Evolutionary conservation across 371 early-diverging fungal genomes (phyloP).

Genomic region (Mucor saturninus): DNA sequence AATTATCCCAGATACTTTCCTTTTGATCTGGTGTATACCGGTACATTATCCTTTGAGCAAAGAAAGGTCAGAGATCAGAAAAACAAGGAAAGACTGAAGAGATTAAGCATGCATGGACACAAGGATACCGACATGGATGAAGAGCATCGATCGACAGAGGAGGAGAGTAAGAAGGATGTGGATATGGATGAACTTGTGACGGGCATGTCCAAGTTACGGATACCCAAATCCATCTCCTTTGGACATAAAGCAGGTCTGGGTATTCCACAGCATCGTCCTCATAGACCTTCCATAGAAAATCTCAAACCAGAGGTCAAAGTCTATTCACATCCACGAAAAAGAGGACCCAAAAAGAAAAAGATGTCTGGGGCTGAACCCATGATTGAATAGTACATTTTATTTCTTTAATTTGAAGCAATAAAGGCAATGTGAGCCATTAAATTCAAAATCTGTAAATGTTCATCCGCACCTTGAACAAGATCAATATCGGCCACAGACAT

Average conservation of each 20-base stretch:
- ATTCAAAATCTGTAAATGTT: conserved; percentile 81
- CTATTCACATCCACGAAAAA: conserved; percentile 6
- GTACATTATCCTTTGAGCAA: conserved; percentile 47
- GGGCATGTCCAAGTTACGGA: conserved; percentile 30
- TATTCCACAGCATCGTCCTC: conserved; percentile 4
- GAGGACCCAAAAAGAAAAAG: conserved; percentile 15
- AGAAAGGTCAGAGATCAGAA: conserved; percentile 23
- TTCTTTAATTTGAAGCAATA: conserved; percentile 33
- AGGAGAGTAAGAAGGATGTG: neutral
- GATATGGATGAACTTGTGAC: conserved; percentile 28
- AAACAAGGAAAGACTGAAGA: neutral
- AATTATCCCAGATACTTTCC: conserved; percentile 67
- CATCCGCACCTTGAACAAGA: conserved; percentile 89
- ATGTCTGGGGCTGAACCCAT: neutral
- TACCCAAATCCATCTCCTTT: conserved; percentile 47
- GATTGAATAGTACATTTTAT: conserved; percentile 10
- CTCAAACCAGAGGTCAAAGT: conserved; percentile 1
- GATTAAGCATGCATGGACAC: neutral
- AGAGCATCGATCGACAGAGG: neutral
- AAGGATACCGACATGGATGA: neutral
- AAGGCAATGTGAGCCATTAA: conserved; percentile 63
- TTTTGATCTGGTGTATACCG: conserved; percentile 65
- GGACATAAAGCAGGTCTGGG: conserved; percentile 19
- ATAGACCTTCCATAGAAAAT: neutral
- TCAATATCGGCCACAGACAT: conserved; percentile 73